Evolutionary conservation across 2,329 filamentous ascomycete genomes (phyloP), one percentile per base, ranked within the genome.

Genomic region (Lachnellula subtilissima): DNA sequence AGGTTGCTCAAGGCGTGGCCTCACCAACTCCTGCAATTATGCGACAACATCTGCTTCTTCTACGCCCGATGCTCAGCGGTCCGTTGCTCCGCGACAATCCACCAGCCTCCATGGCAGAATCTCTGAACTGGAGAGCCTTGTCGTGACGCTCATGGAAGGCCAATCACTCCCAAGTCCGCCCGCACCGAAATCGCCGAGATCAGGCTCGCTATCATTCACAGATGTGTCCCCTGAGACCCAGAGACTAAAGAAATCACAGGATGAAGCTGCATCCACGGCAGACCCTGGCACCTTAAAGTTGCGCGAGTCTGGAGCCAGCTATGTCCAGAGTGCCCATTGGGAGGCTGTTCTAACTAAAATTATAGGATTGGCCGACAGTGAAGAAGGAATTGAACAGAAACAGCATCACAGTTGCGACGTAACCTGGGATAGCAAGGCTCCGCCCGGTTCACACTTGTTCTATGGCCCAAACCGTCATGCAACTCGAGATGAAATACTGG

Each of bases 321-420:
- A 71, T 64, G 62, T 70, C 53, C 57, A 64, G 46, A 69, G 64
- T 56, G 60, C 58, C 49, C 69, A 69, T 60, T 70, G 67, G 68
- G 63, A 63, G 32, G 64, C 67, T 14, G 64, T 71, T 57, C 61
- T 71, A 57, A 57, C 56, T 52, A 63, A 64, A 53, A 67, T 70
- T 36, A 58, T 55, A 53, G 54, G 19, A 19, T 19, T 19, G 83
- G 22, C 77, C 77, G 55, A 78, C 71, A 35, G 78, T 79, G 64
- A 84, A 84, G 71, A 80, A 81, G 1, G 79, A 78, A 64, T 80
- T 81, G 70, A 83, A 84, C 17, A 82, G 73, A 64, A 84, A 84
- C 37, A 85, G 71, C 61, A 84, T 83, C 1, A 67, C 71, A 1
- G 71, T 67, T 0, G 73, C 72, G 7, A 65, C 73, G 14, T 72